Conservation (phyloP, 2,329 filamentous ascomycete genomes). For the Claviceps cyperi region DNA sequence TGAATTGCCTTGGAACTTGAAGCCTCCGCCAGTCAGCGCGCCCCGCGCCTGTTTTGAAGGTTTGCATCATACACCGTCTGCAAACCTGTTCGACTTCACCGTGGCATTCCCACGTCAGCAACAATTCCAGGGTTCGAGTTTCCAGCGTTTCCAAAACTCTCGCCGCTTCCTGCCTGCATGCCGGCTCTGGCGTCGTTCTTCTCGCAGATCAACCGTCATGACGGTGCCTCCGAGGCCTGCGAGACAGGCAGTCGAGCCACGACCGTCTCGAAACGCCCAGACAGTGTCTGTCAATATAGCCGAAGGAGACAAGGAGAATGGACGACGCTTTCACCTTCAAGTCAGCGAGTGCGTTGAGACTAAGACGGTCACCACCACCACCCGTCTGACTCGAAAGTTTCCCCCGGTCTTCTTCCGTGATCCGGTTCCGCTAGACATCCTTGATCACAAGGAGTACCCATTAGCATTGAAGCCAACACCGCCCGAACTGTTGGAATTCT, state of each 20-base stretch:
- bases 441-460: constrained; percentile 84
- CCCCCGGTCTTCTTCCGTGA: constrained; percentile 71
- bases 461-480: constrained; percentile 74
- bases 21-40: constrained; percentile 6
- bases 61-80: not conserved
- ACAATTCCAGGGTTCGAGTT: constrained; percentile 1
- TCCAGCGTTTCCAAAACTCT: constrained; percentile 1
- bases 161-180: constrained; percentile 6
- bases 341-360: constrained; percentile 53
- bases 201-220: constrained; percentile 16
- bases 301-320: constrained; percentile 22
- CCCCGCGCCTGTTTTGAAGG: constrained; percentile 6
- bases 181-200: constrained; percentile 6
- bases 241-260: constrained; percentile 24
- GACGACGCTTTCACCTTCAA: constrained; percentile 36
- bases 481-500: constrained; percentile 60
- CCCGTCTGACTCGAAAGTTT: constrained; percentile 71
- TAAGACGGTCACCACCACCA: constrained; percentile 75
- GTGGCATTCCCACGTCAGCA: not conserved
- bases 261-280: constrained; percentile 20
- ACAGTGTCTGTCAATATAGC: constrained; percentile 34
- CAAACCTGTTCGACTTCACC: not conserved
- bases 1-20: not conserved
- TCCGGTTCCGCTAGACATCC: constrained; percentile 51
- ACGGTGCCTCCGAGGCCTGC: constrained; percentile 20